These are phyloP conservation scores for Leptodermis oblonga DNA, from an alignment of 257 asterid genomes.

Conservation along the genomic window DNA sequence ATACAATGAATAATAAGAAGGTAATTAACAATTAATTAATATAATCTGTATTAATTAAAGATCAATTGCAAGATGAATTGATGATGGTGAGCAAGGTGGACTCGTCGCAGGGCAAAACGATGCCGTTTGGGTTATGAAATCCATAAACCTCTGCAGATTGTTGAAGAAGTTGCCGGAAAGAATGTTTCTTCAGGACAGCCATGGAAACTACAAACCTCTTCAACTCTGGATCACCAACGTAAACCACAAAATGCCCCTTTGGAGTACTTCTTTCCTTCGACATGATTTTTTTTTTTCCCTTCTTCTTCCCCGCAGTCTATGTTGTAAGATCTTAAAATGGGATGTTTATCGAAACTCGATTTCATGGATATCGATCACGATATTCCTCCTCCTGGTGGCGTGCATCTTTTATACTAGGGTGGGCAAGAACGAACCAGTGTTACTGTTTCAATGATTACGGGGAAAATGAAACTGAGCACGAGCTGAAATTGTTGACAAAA, in stretches of 20 bases:
- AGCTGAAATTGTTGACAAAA: conserved; percentile 26
- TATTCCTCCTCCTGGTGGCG: not conserved
- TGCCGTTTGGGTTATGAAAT: conserved; percentile 34
- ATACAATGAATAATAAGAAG: too few relatives aligned
- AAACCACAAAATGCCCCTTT: conserved; percentile 64
- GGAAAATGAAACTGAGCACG: not conserved
- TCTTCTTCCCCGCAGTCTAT: not conserved
- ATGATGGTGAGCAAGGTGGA: conserved; percentile 34
- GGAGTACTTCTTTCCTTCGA: conserved; percentile 25
- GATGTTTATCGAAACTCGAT: not conserved
- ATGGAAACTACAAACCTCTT: conserved; percentile 49
- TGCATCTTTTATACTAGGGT: not conserved
- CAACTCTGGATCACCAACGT: conserved; percentile 48
- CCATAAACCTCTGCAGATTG: conserved; percentile 61
- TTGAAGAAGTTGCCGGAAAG: conserved; percentile 42
- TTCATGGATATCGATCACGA: not conserved
- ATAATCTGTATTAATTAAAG: not conserved
- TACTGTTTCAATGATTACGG: not conserved
- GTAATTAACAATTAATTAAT: not conserved
- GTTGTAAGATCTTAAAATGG: not conserved
- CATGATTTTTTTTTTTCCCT: too few relatives aligned
- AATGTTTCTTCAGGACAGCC: conserved; percentile 43
- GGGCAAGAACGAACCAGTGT: too few relatives aligned
- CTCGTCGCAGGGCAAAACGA: conserved; percentile 51
- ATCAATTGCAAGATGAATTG: not conserved